Evolutionary conservation across 768 basidiomycete genomes (phyloP), one percentile per base, ranked within the genome.

Genomic region (Paxillus involutus): DNA sequence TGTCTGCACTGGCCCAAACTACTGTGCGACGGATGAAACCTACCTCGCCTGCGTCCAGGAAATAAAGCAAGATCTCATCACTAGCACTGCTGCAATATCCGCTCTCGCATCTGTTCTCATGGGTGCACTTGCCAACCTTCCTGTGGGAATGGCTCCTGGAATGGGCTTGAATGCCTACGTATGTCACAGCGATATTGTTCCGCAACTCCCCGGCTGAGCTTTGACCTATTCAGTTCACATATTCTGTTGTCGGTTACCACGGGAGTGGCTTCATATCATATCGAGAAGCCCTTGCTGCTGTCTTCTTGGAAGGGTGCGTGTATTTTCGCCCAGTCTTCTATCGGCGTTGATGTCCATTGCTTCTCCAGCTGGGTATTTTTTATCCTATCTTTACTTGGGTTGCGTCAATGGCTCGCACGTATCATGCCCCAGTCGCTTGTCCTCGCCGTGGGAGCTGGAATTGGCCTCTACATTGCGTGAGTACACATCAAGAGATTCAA

Each of bases 391-490:
- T 68, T 94, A 19, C 74, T 94, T 30, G 92, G 92, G 55, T 77
- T 94, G 49, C 89, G 92, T 46, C 91, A 93, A 73, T 94, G 91
- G 92, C 79, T 94, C 5, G 89, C 87, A 13, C 83, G 92, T 14
- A 81, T 91, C 52, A 93, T 94, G 83, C 92, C 92, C 1, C 88
- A 89, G 58, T 93, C 91, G 3, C 79, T 94, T 26, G 85, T 92
- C 4, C 79, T 92, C 51, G 86, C 91, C 2, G 89, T 92, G 11
- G 92, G 91, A 41, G 83, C 89, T 36, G 92, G 91, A 53, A 93
- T 94, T 62, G 92, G 92, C 55, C 70, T 94, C 16, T 94, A 90
- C 71, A 90, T 94, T 59, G 90, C 91, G 79, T 89, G 62, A 63
- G 84, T 80, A 26, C 41, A 49, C 49, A 54, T 19, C 14, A 10